Conservation (phyloP, 2,329 filamentous ascomycete species). For the Botrytis cinerea region DNA sequence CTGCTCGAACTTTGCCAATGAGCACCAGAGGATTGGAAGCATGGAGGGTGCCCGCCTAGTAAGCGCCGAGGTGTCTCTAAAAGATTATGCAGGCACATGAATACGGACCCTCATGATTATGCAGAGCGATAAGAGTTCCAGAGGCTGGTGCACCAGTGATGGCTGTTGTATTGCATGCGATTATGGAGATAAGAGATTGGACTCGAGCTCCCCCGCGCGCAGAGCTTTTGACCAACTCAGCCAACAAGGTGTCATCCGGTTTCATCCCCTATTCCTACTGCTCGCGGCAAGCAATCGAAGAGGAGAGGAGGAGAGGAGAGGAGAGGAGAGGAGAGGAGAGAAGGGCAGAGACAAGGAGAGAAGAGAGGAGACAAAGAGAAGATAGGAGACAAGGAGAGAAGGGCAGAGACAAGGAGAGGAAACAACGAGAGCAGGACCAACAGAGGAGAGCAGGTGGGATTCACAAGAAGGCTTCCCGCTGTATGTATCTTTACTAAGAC, state of each 20-base stretch:
- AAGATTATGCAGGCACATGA: constrained; percentile 18
- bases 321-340: background rate
- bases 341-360: too few species aligned
- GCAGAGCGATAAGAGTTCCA: constrained; percentile 18
- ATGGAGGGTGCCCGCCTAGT: background rate
- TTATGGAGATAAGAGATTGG: constrained; percentile 6
- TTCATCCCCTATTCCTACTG: constrained; percentile 10
- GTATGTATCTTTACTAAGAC: background rate
- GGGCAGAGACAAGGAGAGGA: background rate
- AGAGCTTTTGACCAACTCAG: constrained; percentile 10
- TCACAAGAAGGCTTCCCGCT: background rate
- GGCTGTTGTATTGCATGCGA: background rate
- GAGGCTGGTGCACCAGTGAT: background rate
- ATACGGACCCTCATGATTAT: constrained; percentile 12
- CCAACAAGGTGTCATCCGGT: background rate
- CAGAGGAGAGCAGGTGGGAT: background rate
- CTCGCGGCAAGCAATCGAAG: background rate
- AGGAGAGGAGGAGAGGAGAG: too few species aligned
- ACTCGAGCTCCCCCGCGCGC: constrained; percentile 1
- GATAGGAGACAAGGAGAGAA: too few species aligned
- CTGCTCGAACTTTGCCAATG: background rate
- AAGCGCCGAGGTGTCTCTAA: background rate
- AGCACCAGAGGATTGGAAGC: background rate
- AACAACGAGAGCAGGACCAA: too few species aligned
- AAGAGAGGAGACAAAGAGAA: background rate